phyloP scores from a whole-genome alignment of 306 rosid species.

The Malus asiatica region DNA sequence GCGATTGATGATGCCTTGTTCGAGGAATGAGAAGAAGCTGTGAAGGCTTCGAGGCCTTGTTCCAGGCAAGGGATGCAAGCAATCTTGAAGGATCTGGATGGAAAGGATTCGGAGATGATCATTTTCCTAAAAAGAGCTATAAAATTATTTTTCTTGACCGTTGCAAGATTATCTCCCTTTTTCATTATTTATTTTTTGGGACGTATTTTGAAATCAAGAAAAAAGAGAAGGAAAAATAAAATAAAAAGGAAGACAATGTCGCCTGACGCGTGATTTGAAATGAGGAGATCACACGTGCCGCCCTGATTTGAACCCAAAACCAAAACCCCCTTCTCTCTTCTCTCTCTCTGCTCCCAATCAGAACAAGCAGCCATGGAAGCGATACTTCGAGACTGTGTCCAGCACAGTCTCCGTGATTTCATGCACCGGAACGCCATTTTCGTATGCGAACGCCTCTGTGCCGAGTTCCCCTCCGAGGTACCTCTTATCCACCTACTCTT shows the following conservation, averaged over 20 bases:
- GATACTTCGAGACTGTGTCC: constrained; percentile 59
- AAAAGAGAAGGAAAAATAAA: background rate
- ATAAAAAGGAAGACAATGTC: background rate
- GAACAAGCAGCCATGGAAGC: constrained; percentile 62
- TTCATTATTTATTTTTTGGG: background rate
- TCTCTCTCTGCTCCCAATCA: constrained; percentile 4
- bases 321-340: background rate
- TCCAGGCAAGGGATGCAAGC: no score
- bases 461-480: constrained; percentile 78
- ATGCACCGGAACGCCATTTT: constrained; percentile 79
- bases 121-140: no score
- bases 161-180: background rate
- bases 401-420: constrained; percentile 79
- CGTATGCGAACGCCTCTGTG: constrained; percentile 87
- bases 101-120: no score
- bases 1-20: no score
- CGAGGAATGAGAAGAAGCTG: no score
- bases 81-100: no score
- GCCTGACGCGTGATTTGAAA: constrained; percentile 44
- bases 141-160: background rate
- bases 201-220: background rate
- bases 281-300: constrained; percentile 38
- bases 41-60: no score
- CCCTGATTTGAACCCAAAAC: constrained; percentile 34
- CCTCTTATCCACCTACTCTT: background rate